phyloP scores from a whole-genome alignment of 495 filamentous ascomycete genomes.

The Penicillium coprophilum region DNA sequence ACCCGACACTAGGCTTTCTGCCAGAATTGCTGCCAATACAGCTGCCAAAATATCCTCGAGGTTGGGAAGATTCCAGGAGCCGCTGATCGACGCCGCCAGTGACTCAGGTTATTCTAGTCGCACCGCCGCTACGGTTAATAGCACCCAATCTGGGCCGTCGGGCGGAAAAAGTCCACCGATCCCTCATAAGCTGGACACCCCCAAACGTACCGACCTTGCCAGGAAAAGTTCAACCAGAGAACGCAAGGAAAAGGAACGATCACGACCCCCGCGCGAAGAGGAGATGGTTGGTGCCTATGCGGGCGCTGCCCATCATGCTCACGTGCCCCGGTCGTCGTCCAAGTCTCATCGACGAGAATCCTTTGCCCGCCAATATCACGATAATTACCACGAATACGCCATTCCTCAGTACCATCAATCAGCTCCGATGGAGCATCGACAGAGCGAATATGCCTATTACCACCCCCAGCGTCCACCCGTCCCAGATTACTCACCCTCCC shows the following conservation, averaged over 20 bases:
- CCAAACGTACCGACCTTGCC: conserved; percentile 33
- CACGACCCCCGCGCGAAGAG: conserved; percentile 34
- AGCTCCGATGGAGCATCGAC: conserved; percentile 34
- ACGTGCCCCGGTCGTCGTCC: conserved; percentile 36
- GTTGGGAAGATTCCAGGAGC: conserved; percentile 38
- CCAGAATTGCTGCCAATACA: conserved; percentile 43
- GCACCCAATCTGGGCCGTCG: conserved; percentile 53
- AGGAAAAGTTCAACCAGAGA: conserved; percentile 36
- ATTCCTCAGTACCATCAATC: conserved; percentile 32
- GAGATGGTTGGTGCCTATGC: conserved; percentile 42
- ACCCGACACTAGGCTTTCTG: conserved; percentile 50
- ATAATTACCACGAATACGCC: conserved; percentile 36
- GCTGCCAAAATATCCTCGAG: conserved; percentile 55
- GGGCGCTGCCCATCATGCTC: conserved; percentile 29
- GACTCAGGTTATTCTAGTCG: conserved; percentile 68
- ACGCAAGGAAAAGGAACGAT: conserved; percentile 37
- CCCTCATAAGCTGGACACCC: conserved; percentile 43
- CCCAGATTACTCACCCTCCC: conserved; percentile 36
- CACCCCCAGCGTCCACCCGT: conserved; percentile 27
- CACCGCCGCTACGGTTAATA: conserved; percentile 55
- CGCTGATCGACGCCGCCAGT: conserved; percentile 51
- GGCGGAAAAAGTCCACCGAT: conserved; percentile 42
- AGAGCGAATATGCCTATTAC: conserved; percentile 34
- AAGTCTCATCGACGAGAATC: conserved; percentile 39
- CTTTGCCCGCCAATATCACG: conserved; percentile 30